phyloP scores from a whole-genome alignment of 345 rosid genomes.

The Ceriops zippeliana region DNA sequence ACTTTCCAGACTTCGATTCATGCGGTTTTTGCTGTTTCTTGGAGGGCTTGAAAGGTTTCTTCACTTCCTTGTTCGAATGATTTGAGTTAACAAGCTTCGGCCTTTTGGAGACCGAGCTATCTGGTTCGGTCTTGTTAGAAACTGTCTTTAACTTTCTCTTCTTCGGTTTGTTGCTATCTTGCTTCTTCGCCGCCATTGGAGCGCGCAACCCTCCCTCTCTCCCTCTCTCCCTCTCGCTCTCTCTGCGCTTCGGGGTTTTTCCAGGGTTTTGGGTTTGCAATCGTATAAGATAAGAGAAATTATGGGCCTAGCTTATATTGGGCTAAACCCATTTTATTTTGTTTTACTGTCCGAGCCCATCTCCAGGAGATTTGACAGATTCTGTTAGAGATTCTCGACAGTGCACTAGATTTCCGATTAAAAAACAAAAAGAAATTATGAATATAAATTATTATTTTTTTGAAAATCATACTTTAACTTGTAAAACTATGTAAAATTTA shows the following conservation, averaged over 20 bases:
- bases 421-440: too few species aligned
- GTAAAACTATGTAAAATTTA: too few species aligned
- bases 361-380: too few species aligned
- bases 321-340: too few species aligned
- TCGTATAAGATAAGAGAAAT: neutral
- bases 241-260: neutral
- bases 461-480: too few species aligned
- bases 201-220: neutral
- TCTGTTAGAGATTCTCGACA: too few species aligned
- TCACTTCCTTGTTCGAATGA: conserved; percentile 13
- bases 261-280: conserved; percentile 8
- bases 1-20: conserved; percentile 11
- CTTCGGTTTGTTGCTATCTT: conserved; percentile 24
- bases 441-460: too few species aligned
- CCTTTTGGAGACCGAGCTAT: conserved; percentile 30
- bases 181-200: conserved; percentile 52
- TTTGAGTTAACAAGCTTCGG: conserved; percentile 31
- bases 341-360: too few species aligned
- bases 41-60: conserved; percentile 23
- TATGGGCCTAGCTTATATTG: neutral
- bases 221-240: neutral
- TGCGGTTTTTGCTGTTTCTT: conserved; percentile 10
- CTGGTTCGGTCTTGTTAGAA: conserved; percentile 12
- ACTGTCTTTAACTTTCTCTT: conserved; percentile 40
- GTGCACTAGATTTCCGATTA: too few species aligned